phyloP scores from a whole-genome alignment of 495 filamentous ascomycete genomes.

The Penicillium pancosmium region DNA sequence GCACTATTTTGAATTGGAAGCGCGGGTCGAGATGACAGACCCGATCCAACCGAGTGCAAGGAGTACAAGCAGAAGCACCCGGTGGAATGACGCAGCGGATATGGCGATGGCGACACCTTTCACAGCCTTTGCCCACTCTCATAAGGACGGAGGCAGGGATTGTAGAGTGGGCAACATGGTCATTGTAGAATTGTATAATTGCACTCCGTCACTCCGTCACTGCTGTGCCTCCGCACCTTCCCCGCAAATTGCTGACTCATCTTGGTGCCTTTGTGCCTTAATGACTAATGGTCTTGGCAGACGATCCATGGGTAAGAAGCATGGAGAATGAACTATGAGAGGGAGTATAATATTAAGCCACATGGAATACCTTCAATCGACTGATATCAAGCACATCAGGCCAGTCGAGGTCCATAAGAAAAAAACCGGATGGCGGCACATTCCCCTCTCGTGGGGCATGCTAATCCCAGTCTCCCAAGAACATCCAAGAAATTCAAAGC shows the following conservation, averaged over 20 bases:
- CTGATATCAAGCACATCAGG: not conserved
- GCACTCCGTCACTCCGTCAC: no score
- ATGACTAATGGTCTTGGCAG: not conserved
- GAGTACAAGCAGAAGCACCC: constrained; percentile 36
- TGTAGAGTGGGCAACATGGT: not conserved
- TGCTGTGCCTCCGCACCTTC: not conserved
- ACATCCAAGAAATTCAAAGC: constrained; percentile 1
- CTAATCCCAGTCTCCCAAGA: not conserved
- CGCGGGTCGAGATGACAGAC: constrained; percentile 39
- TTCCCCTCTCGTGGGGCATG: not conserved
- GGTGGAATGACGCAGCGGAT: constrained; percentile 37
- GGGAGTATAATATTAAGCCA: not conserved
- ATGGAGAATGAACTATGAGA: not conserved
- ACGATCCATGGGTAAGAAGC: not conserved
- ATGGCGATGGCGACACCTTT: constrained; percentile 45
- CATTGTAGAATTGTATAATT: not conserved
- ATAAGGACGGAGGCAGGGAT: constrained; percentile 19
- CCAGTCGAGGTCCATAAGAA: not conserved
- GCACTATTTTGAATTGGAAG: constrained; percentile 42
- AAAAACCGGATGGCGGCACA: not conserved
- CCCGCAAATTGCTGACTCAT: constrained; percentile 2
- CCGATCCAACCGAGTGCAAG: constrained; percentile 36
- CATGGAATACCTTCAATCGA: not conserved
- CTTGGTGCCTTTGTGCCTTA: not conserved
- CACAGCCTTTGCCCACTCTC: constrained; percentile 45